Percentiles rank a stretch among this genome's conserved stretches.
phyloP scores from a whole-genome alignment of 345 rosid species.

The Lenwebbia sp. region DNA sequence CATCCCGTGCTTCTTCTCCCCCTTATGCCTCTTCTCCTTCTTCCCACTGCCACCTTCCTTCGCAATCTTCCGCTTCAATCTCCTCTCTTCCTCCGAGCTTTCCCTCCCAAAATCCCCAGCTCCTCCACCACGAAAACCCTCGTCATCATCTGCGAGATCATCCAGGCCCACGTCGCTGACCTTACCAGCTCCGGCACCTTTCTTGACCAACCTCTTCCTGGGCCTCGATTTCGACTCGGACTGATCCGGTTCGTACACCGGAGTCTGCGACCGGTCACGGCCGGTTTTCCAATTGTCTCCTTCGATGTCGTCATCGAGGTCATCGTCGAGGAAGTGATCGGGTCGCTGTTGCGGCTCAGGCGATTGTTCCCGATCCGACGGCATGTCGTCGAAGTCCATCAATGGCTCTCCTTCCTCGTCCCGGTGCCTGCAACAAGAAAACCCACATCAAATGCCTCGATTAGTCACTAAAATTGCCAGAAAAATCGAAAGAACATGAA shows the following conservation, averaged over 20 bases:
- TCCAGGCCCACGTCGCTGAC: slow-evolving; percentile 30
- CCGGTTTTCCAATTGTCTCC: slow-evolving; percentile 25
- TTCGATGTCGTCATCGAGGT: slow-evolving; percentile 51
- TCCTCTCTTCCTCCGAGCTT: slow-evolving; percentile 26
- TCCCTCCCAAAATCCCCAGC: slow-evolving; percentile 27
- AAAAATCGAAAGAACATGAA: neutral
- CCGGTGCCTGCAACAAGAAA: slow-evolving; percentile 37
- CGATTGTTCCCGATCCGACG: slow-evolving; percentile 51
- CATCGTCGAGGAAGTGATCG: slow-evolving; percentile 30
- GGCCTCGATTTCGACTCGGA: slow-evolving; percentile 38
- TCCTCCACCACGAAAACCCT: slow-evolving; percentile 11
- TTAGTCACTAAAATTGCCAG: neutral
- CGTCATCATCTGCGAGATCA: slow-evolving; percentile 12
- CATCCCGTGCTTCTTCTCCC: slow-evolving; percentile 25
- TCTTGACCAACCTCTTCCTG: slow-evolving; percentile 79
- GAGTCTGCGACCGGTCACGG: slow-evolving; percentile 54
- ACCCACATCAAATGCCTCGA: neutral
- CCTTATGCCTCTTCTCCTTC: slow-evolving; percentile 41
- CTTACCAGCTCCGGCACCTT: slow-evolving; percentile 21
- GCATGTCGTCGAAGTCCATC: slow-evolving; percentile 81
- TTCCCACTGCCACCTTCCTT: slow-evolving; percentile 22
- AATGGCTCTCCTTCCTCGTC: slow-evolving; percentile 94
- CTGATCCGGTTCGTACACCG: slow-evolving; percentile 54
- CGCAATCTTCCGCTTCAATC: slow-evolving; percentile 50
- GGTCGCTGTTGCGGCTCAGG: slow-evolving; percentile 39